phyloP scores from a whole-genome alignment of 2,329 filamentous ascomycete species.

The Bisporella sp. region DNA sequence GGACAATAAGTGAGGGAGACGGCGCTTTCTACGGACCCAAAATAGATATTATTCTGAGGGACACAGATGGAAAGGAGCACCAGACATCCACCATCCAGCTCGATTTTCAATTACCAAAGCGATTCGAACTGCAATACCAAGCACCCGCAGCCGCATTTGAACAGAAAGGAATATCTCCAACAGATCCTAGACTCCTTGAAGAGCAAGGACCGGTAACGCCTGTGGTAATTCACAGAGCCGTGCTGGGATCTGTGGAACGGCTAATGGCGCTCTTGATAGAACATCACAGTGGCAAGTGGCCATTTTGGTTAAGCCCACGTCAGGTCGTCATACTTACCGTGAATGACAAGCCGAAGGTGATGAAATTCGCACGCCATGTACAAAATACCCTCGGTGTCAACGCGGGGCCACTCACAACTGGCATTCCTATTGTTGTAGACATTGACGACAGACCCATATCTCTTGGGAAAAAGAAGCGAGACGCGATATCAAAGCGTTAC shows the following conservation, averaged over 20 bases:
- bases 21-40: conserved; percentile 90
- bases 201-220: conserved; percentile 58
- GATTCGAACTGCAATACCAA: conserved; percentile 71
- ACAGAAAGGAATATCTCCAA: conserved; percentile 41
- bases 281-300: conserved; percentile 72
- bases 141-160: conserved; percentile 60
- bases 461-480: conserved; percentile 61
- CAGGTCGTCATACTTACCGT: conserved; percentile 71
- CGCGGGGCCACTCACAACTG: background rate
- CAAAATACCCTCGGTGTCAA: background rate
- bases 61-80: conserved; percentile 78
- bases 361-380: conserved; percentile 20
- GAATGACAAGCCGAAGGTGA: conserved; percentile 43
- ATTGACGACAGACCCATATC: conserved; percentile 57
- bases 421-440: conserved; percentile 51
- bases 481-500: conserved; percentile 67
- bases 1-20: conserved; percentile 72
- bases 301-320: conserved; percentile 81
- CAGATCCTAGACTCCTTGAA: conserved; percentile 39
- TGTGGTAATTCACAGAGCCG: conserved; percentile 78
- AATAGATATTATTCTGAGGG: conserved; percentile 77
- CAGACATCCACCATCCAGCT: conserved; percentile 86
- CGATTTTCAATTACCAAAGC: conserved; percentile 81
- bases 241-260: conserved; percentile 77
- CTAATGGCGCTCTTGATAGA: conserved; percentile 83